Base-by-base conservation (phyloP, 1,139 yeast species). In the Suhomyces anneliseae region DNA sequence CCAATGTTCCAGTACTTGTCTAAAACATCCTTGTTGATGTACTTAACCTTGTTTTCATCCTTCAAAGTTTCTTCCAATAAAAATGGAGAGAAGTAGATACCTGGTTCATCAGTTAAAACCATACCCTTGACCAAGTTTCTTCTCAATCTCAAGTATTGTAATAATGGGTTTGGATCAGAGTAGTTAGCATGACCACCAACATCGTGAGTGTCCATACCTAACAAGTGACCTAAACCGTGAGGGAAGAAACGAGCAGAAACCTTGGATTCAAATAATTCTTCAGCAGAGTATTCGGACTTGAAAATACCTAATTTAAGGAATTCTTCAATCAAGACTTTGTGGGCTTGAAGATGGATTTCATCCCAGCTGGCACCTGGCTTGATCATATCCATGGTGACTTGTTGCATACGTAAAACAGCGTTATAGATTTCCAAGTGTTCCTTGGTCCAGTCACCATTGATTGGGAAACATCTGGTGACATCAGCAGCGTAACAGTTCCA, bases 171-270 rank as follows among this genome's bases (percentile, higher is more conserved):
- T 5, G 87, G 78, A 62, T 93, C 98, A 2, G 83, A 81, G 64
- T 90, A 90, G 66, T 93, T 83, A 24, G 98, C 83, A 52, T 76
- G 63, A 2, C 98, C 98, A 40, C 90, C 98, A 42, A 90, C 95
- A 66, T 93, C 99, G 66, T 93, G 99, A 9, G 96, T 90, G 63
- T 92, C 97, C 86, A 93, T 79, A 33, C 99, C 99, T 44, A 93
- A 70, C 60, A 90, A 73, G 62, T 93, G 99, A 10, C 99, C 99
- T 53, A 93, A 72, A 0, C 99, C 99, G 61, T 93, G 99, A 2
- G 98, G 98, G 68, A 85, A 89, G 68, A 93, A 93, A 27, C 87
- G 79, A 11, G 84, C 87, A 6, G 95, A 82, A 8, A 85, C 82
- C 50, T 83, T 79, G 40, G 95, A 79, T 3, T 80, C 76, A 50